phyloP scores from a whole-genome alignment of 1,139 yeast species.

The Blastobotrys capitulatus region DNA sequence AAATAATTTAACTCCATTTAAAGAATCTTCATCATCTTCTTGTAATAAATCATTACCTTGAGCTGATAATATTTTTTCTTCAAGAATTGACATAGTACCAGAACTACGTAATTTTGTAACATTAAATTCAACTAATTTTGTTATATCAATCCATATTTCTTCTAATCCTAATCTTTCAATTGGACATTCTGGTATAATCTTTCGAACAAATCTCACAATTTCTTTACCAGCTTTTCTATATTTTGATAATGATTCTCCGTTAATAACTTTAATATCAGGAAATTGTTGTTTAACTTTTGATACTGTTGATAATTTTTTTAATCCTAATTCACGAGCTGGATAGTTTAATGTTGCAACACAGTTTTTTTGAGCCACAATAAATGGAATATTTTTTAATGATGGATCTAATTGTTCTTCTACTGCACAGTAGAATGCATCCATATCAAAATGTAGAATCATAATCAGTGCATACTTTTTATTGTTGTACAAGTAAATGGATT shows the following conservation, averaged over 20 bases:
- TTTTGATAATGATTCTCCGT: conserved; percentile 33
- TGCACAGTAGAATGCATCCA: conserved; percentile 36
- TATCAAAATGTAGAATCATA: conserved; percentile 27
- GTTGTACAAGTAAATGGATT: neutral
- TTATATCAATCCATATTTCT: conserved; percentile 34
- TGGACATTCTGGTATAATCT: conserved; percentile 22
- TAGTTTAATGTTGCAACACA: conserved; percentile 34
- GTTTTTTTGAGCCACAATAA: conserved; percentile 34
- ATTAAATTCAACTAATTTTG: conserved; percentile 22
- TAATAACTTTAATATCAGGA: conserved; percentile 31
- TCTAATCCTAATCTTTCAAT: conserved; percentile 37
- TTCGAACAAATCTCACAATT: conserved; percentile 27
- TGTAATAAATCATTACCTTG: conserved; percentile 16
- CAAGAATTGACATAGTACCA: conserved; percentile 15
- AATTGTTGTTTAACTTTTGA: conserved; percentile 21
- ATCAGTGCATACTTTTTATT: too few species aligned
- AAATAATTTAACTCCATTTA: conserved; percentile 16
- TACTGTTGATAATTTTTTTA: conserved; percentile 29
- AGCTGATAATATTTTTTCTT: conserved; percentile 7
- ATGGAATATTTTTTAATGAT: conserved; percentile 27
- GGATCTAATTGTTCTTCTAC: conserved; percentile 34
- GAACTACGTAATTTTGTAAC: conserved; percentile 14
- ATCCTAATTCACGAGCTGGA: conserved; percentile 33
- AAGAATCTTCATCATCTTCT: conserved; percentile 13
- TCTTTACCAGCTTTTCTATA: conserved; percentile 33